phyloP scores from a whole-genome alignment of 257 asterid genomes.

The Mitragyna speciosa region DNA sequence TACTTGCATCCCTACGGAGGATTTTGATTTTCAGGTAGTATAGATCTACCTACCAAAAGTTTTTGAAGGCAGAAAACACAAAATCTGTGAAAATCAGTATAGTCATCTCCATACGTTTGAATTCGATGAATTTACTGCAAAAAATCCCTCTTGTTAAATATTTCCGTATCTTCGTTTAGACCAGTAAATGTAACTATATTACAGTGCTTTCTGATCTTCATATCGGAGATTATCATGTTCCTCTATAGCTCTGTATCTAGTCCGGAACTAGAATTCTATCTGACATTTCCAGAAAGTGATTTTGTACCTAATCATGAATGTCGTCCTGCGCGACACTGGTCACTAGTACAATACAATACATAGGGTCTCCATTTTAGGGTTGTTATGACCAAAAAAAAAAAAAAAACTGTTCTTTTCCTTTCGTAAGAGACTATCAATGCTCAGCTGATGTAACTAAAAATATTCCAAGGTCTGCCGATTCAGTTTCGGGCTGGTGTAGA shows the following conservation, averaged over 20 bases:
- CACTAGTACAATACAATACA: neutral
- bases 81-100: neutral
- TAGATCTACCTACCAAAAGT: neutral
- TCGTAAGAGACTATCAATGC: neutral
- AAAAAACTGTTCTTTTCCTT: too few relatives aligned
- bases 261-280: neutral
- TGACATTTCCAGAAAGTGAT: neutral
- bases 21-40: neutral
- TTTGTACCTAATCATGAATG: neutral
- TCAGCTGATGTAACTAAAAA: neutral
- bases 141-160: neutral
- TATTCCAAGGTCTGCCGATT: neutral
- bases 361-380: neutral
- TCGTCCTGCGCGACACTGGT: neutral
- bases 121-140: neutral
- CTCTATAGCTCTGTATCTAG: neutral
- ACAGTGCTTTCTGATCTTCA: neutral
- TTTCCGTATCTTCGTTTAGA: neutral
- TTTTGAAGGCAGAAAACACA: neutral
- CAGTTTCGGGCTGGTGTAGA: neutral
- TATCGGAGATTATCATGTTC: too few relatives aligned
- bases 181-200: neutral
- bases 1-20: neutral
- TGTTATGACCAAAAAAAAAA: neutral
- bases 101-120: neutral